Percentiles rank a stretch among this genome's conserved stretches.
Conservation (phyloP, 768 basidiomycete species). For the Crepidotus variabilis region DNA sequence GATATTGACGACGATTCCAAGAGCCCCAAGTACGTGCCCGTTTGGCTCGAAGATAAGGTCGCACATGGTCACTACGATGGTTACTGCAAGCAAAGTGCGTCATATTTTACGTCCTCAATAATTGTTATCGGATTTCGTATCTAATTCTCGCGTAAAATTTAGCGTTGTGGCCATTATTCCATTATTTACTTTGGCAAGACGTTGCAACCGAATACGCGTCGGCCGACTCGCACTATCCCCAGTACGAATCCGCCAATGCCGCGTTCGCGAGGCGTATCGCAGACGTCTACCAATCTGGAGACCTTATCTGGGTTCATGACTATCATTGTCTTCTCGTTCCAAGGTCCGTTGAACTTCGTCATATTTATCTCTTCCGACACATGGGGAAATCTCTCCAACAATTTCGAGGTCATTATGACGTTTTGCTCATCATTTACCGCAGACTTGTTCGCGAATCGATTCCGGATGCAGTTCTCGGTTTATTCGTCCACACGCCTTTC, state of each 20-base stretch:
- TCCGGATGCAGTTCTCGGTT: slow-evolving; percentile 70
- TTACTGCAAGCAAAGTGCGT: slow-evolving; percentile 92
- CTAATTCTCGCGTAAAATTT: neutral
- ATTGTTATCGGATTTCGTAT: neutral
- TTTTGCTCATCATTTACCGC: neutral
- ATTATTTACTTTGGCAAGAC: slow-evolving; percentile 98
- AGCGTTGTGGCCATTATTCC: slow-evolving; percentile 98
- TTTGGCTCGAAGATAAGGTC: slow-evolving; percentile 87
- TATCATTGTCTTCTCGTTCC: slow-evolving; percentile 95
- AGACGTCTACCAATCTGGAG: slow-evolving; percentile 79
- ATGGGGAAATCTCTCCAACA: slow-evolving; percentile 1
- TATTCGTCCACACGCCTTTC: slow-evolving; percentile 98
- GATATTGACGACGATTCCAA: slow-evolving; percentile 50
- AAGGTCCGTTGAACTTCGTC: slow-evolving; percentile 26
- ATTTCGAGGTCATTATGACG: neutral
- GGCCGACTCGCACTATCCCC: slow-evolving; percentile 79
- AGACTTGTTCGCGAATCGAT: slow-evolving; percentile 72
- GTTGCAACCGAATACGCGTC: slow-evolving; percentile 86
- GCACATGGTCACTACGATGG: slow-evolving; percentile 96
- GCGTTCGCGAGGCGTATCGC: slow-evolving; percentile 75
- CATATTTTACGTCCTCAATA: slow-evolving; percentile 1
- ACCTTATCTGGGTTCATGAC: slow-evolving; percentile 92
- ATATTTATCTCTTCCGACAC: slow-evolving; percentile 4
- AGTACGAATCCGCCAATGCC: slow-evolving; percentile 79
- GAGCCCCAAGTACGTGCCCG: slow-evolving; percentile 76